Percentiles rank a stretch among this genome's conserved stretches.
phyloP scores from a whole-genome alignment of 1,284 basidiomycete genomes.

The Ceratobasidium sp. region DNA sequence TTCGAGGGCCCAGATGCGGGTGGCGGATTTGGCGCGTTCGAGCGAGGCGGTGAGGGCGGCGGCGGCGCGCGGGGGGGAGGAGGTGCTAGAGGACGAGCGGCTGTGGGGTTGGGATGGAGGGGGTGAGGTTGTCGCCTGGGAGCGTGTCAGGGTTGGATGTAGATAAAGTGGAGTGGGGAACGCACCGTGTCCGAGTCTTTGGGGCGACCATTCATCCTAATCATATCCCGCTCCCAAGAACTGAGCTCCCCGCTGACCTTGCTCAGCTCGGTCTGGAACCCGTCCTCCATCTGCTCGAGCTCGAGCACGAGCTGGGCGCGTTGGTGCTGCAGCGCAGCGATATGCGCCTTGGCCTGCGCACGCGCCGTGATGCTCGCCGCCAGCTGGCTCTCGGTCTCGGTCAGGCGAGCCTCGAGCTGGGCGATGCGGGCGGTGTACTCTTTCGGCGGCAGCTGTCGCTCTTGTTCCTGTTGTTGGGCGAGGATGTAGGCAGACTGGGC shows the following conservation, averaged over 20 bases:
- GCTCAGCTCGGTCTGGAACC: slow-evolving; percentile 37
- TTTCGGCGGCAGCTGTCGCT: not conserved
- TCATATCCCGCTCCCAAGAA: slow-evolving; percentile 23
- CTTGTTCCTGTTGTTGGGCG: not conserved
- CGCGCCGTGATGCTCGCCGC: slow-evolving; percentile 8
- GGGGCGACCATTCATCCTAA: not conserved
- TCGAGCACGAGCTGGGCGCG: slow-evolving; percentile 27
- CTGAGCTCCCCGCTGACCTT: slow-evolving; percentile 22
- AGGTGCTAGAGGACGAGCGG: slow-evolving; percentile 1
- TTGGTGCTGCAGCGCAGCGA: slow-evolving; percentile 34
- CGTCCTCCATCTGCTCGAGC: slow-evolving; percentile 42
- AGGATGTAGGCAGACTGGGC: slow-evolving; percentile 1
- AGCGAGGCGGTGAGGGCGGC: slow-evolving; percentile 13
- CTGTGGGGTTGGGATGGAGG: slow-evolving; percentile 6
- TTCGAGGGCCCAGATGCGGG: slow-evolving; percentile 40
- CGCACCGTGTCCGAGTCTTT: not conserved
- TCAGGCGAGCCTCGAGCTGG: slow-evolving; percentile 19
- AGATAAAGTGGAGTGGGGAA: not conserved
- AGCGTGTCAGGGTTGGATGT: not conserved
- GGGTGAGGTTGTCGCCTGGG: not conserved
- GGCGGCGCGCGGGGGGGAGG: not conserved
- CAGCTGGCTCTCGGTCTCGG: slow-evolving; percentile 14
- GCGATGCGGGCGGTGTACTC: slow-evolving; percentile 1
- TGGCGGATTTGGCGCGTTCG: slow-evolving; percentile 37
- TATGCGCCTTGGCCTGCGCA: slow-evolving; percentile 18